Conservation (phyloP, 2,329 filamentous ascomycete species). For the Arthrobotrys sinensis region DNA sequence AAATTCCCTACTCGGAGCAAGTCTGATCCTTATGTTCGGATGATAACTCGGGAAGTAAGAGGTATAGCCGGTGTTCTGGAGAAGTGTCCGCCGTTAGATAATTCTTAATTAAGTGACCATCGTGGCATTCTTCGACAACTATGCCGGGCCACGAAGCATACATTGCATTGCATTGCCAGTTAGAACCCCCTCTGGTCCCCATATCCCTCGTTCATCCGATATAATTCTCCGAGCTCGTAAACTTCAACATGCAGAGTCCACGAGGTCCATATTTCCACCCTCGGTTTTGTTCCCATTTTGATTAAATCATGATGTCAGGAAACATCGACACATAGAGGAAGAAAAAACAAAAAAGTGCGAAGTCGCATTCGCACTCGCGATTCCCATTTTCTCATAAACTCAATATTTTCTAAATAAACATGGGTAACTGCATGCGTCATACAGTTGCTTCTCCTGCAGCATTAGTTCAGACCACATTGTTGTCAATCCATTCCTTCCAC, state of each 20-base stretch:
- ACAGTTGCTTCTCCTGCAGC: not conserved
- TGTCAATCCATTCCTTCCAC: conserved; percentile 86
- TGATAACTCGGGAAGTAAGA: too few species aligned
- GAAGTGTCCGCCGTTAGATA: not conserved
- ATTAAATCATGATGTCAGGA: not conserved
- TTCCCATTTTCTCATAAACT: not conserved
- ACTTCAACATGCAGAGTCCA: not conserved
- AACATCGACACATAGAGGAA: not conserved
- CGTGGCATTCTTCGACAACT: conserved; percentile 4
- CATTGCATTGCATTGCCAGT: conserved; percentile 15
- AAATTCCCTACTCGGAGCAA: too few species aligned
- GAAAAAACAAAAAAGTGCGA: not conserved
- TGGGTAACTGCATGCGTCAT: conserved; percentile 7
- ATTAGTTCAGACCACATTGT: conserved; percentile 72
- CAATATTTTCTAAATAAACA: conserved; percentile 1
- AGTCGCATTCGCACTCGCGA: not conserved
- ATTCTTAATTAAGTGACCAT: not conserved
- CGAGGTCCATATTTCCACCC: too few species aligned
- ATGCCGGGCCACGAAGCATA: conserved; percentile 27
- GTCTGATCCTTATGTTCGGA: too few species aligned
- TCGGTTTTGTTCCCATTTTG: not conserved
- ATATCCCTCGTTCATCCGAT: not conserved
- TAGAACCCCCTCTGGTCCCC: not conserved
- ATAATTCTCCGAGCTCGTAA: not conserved
- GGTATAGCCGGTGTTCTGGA: too few species aligned